A percentile compares a stretch with the other conserved stretches of the same genome.
phyloP scores from a whole-genome alignment of 208 protist genomes.

The Trypanosoma mega region DNA sequence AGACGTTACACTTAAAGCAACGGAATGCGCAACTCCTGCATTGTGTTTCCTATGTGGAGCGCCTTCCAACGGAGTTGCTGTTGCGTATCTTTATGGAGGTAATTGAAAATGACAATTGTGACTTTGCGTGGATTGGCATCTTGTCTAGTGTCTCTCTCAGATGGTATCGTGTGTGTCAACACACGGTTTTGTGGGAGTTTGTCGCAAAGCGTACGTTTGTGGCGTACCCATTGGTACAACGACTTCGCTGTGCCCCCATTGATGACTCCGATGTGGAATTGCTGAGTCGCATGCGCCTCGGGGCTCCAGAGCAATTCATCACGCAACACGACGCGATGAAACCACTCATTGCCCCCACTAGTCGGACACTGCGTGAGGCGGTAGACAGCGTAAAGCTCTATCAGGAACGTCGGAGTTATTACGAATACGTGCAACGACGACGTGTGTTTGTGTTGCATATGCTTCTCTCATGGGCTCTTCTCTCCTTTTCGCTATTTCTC shows the following conservation, averaged over 20 bases:
- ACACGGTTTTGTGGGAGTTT: slow-evolving; percentile 68
- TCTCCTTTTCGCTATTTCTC: slow-evolving; percentile 58
- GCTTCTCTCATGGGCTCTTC: slow-evolving; percentile 59
- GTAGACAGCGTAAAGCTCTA: slow-evolving; percentile 58
- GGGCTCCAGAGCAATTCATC: slow-evolving; percentile 41
- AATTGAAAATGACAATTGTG: slow-evolving; percentile 44
- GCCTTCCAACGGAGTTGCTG: slow-evolving; percentile 62
- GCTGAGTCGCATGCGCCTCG: slow-evolving; percentile 49
- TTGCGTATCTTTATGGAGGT: slow-evolving; percentile 64
- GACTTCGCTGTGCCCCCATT: slow-evolving; percentile 38
- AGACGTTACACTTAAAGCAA: not conserved
- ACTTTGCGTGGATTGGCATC: slow-evolving; percentile 49
- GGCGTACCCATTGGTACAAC: slow-evolving; percentile 68
- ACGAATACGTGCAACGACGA: slow-evolving; percentile 64
- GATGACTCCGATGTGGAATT: slow-evolving; percentile 42
- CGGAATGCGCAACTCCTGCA: not conserved
- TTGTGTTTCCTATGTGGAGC: slow-evolving; percentile 23
- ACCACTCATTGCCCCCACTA: slow-evolving; percentile 43
- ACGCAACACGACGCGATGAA: slow-evolving; percentile 40
- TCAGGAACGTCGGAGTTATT: slow-evolving; percentile 55
- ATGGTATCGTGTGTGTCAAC: slow-evolving; percentile 57
- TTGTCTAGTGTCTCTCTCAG: slow-evolving; percentile 57
- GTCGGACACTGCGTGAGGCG: slow-evolving; percentile 34
- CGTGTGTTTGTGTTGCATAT: slow-evolving; percentile 69
- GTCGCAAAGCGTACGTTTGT: slow-evolving; percentile 69